Conservation (phyloP, 2,329 filamentous ascomycete genomes). For the Neofusicoccum umdonicola region DNA sequence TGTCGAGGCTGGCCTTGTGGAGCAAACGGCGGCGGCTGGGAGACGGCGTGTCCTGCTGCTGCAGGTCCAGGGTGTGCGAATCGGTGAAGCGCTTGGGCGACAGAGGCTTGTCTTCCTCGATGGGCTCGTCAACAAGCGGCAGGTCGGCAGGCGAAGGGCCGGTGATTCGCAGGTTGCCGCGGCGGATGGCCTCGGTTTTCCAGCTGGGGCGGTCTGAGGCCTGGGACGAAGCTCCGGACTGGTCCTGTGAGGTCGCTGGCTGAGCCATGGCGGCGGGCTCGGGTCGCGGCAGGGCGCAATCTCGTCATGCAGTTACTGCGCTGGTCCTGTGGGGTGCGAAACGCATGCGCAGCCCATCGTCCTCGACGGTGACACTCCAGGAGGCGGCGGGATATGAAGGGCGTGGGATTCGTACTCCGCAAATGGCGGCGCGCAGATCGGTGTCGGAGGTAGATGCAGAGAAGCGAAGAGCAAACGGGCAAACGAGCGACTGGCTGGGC, state of each 20-base stretch:
- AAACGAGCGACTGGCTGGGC: constrained; percentile 3
- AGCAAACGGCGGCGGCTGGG: constrained; percentile 12
- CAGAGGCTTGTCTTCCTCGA: constrained; percentile 11
- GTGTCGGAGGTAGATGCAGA: not conserved
- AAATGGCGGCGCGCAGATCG: not conserved
- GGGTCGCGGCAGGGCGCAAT: constrained; percentile 6
- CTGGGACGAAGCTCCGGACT: not conserved
- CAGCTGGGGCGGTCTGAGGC: constrained; percentile 32
- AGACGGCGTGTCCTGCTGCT: constrained; percentile 18
- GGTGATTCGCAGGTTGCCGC: constrained; percentile 38
- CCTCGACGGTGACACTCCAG: not conserved
- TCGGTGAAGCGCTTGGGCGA: constrained; percentile 18
- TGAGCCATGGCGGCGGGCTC: constrained; percentile 31
- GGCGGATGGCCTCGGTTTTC: constrained; percentile 40
- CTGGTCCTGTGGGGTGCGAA: not conserved
- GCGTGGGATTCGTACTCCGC: not conserved
- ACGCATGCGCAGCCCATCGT: not conserved
- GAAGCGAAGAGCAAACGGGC: constrained; percentile 1
- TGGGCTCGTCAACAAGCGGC: not conserved
- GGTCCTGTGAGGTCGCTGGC: constrained; percentile 24
- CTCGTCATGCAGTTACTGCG: constrained; percentile 8
- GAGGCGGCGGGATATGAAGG: not conserved
- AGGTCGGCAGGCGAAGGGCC: constrained; percentile 31
- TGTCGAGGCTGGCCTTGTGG: constrained; percentile 11
- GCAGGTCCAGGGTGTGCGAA: constrained; percentile 14